These are phyloP conservation scores for Ambrosiella xylebori DNA, from an alignment of 2,329 filamentous ascomycete species.

Conservation along the genomic window DNA sequence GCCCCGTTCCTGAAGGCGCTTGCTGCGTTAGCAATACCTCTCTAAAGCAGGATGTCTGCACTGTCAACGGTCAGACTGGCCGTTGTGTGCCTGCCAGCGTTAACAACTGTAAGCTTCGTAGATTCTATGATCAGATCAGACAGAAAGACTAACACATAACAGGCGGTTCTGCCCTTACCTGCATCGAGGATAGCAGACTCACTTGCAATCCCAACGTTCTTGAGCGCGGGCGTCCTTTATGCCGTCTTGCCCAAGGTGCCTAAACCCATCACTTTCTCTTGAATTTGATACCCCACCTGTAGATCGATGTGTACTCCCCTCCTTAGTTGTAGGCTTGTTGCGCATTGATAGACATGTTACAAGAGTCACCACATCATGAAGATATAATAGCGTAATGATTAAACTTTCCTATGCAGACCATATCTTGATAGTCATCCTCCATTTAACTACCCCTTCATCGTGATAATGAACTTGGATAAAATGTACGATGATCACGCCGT, in stretches of 20 bases:
- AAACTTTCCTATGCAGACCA: background rate
- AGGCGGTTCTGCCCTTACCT: slow-evolving; percentile 18
- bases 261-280: background rate
- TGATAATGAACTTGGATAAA: background rate
- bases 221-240: slow-evolving; percentile 19
- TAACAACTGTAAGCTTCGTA: slow-evolving; percentile 20
- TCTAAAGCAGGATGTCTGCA: slow-evolving; percentile 23
- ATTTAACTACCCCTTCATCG: background rate
- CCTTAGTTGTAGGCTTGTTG: background rate
- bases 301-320: background rate
- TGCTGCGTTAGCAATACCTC: slow-evolving; percentile 22
- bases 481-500: background rate
- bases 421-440: background rate
- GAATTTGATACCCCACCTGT: background rate
- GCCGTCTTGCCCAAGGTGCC: slow-evolving; percentile 15
- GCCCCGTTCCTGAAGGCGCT: slow-evolving; percentile 20
- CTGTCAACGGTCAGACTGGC: slow-evolving; percentile 19
- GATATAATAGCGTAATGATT: slow-evolving; percentile 1
- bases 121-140: background rate
- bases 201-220: slow-evolving; percentile 17
- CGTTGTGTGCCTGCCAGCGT: slow-evolving; percentile 20
- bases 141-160: background rate
- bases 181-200: slow-evolving; percentile 18
- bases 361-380: background rate
- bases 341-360: background rate